A percentile compares a stretch with the other conserved stretches of the same genome.
phyloP scores from a whole-genome alignment of 108 stramenopile species.

The Cylindrotheca fusiformis region DNA sequence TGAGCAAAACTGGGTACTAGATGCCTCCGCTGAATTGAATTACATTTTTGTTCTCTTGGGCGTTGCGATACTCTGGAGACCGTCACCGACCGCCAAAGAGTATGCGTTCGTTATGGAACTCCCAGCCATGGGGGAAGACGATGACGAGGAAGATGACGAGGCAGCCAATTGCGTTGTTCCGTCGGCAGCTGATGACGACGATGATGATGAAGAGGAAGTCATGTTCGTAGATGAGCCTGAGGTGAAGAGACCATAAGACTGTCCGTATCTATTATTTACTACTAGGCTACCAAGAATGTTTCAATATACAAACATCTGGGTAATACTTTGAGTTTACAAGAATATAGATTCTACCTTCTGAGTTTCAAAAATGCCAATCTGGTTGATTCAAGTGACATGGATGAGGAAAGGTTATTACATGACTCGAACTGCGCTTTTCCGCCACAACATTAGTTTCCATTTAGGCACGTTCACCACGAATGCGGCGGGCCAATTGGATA shows the following conservation, averaged over 20 bases:
- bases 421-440: no score
- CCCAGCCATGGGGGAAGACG: constrained; percentile 37
- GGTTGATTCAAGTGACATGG: no score
- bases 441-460: no score
- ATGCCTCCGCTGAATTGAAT: constrained; percentile 76
- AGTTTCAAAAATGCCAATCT: no score
- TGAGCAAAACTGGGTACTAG: constrained; percentile 47
- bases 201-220: constrained; percentile 28
- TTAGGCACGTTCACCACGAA: constrained; percentile 84
- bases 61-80: constrained; percentile 76
- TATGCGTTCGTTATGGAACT: constrained; percentile 90
- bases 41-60: constrained; percentile 71
- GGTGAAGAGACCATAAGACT: not conserved
- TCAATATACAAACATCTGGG: no score
- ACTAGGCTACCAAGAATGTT: no score
- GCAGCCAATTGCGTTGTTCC: constrained; percentile 32
- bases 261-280: not conserved
- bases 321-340: no score
- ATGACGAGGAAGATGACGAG: constrained; percentile 49
- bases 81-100: constrained; percentile 76
- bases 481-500: constrained; percentile 84
- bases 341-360: no score
- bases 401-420: no score
- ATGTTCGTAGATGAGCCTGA: constrained; percentile 18
- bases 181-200: constrained; percentile 34